Evolutionary conservation across 2,329 filamentous ascomycete genomes (phyloP), one percentile per base, ranked within the genome.

Genomic region (Ceratocystis colombiana): DNA sequence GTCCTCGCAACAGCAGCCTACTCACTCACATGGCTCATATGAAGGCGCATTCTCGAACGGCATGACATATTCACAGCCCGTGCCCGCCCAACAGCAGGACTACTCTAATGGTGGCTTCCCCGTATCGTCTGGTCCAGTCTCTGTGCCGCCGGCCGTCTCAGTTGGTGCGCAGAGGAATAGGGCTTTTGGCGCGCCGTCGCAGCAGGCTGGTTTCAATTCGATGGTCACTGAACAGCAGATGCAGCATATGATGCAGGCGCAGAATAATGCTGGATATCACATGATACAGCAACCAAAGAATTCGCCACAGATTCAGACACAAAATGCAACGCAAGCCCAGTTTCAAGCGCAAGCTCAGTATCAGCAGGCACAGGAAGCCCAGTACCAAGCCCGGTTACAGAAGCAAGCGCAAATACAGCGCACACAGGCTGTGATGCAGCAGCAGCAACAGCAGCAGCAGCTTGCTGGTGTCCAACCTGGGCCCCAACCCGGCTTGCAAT

Each of bases 241-340:
- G 15, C 74, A 69, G 33, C 69, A 70, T n/a, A 33, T 62, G 22
- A 41, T 64, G 30, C 70, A 70, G 33, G 71, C 71, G 28, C 73
- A 71, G 20, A 64, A 68, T 10, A 63, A 48, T 20, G 3, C 61
- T 20, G 41, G 61, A 7, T 65, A 59, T 46, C 63, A 65, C 17
- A 46, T 57, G 50, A 65, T 61, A 6, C 63, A 55, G 22, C 41
- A 22, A 17, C 12, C 61, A 5, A 63, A 63, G 15, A 28, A 15
- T 5, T 20, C 33, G 3, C 63, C 59, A 2, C 59, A 63, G 17
- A 41, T 33, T 5, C 61, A 61, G 12, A 1, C 20, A 12, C 64
- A 64, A 50, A 15, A 10, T 30, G 61, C 65, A 46, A 33, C 57
- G 22, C 61, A 50, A 8, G 30, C 41, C 17, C 64, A 62, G 8